phyloP scores from a whole-genome alignment of 805 yeast genomes.

The Candida sakaeoensis region DNA sequence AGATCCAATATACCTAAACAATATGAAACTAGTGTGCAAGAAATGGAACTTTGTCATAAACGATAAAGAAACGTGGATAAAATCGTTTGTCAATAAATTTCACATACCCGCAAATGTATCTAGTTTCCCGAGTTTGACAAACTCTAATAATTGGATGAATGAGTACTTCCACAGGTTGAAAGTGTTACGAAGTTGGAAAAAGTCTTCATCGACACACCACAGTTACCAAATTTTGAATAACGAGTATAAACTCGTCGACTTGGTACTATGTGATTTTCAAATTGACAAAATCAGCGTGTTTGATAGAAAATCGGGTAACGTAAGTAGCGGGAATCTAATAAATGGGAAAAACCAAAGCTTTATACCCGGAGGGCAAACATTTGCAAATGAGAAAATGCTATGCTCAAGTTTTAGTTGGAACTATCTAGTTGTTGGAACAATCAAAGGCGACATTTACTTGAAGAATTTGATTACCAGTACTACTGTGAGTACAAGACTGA shows the following conservation, averaged over 20 bases:
- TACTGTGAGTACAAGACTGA: constrained; percentile 20
- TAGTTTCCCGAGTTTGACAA: constrained; percentile 41
- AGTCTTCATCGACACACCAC: constrained; percentile 25
- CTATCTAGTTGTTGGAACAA: constrained; percentile 26
- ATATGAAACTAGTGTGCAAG: constrained; percentile 43
- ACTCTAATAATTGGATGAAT: constrained; percentile 42
- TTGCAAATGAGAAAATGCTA: constrained; percentile 7
- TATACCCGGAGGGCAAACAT: constrained; percentile 26
- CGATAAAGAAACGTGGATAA: constrained; percentile 47
- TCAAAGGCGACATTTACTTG: constrained; percentile 26
- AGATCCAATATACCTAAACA: constrained; percentile 42
- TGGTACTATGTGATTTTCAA: constrained; percentile 22
- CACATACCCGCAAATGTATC: constrained; percentile 22
- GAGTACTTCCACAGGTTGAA: constrained; percentile 43
- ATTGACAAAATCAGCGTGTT: constrained; percentile 23
- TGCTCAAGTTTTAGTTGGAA: constrained; percentile 26
- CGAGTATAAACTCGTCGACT: constrained; percentile 22
- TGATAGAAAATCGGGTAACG: constrained; percentile 23
- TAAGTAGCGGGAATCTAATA: constrained; percentile 27
- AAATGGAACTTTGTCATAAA: constrained; percentile 44
- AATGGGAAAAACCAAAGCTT: constrained; percentile 37
- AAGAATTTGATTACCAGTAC: constrained; percentile 33
- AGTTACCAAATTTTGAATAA: constrained; percentile 27
- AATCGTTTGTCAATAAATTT: constrained; percentile 39
- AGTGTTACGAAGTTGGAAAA: constrained; percentile 36